Percentiles rank a stretch among this genome's conserved stretches.
Evolutionary conservation across 2,329 filamentous ascomycete genomes (phyloP).

Genomic region (Colletotrichum musicola): DNA sequence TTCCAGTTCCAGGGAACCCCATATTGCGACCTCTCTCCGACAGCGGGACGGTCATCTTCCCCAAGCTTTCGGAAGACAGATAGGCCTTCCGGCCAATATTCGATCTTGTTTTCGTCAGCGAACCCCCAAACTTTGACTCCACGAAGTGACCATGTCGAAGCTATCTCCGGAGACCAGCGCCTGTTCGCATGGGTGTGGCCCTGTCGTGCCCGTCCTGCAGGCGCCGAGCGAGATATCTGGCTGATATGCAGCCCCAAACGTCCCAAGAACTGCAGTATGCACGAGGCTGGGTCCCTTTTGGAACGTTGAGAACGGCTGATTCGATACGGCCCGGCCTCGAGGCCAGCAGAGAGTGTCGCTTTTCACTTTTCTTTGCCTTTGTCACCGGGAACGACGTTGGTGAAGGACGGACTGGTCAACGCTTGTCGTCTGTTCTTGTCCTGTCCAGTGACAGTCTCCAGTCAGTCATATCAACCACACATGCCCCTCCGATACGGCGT

Average conservation of each 20-base stretch:
- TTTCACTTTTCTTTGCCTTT: too few relatives aligned
- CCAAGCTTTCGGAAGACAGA: conserved; percentile 34
- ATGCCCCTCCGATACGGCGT: conserved; percentile 32
- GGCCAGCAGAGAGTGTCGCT: too few relatives aligned
- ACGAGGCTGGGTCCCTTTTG: conserved; percentile 16
- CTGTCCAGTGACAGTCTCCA: conserved; percentile 4
- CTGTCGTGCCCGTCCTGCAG: conserved; percentile 29
- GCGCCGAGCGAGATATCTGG: conserved; percentile 29
- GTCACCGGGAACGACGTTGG: background rate
- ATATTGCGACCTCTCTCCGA: conserved; percentile 28
- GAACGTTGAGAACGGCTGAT: conserved; percentile 1
- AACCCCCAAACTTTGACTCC: conserved; percentile 25
- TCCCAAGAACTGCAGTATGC: conserved; percentile 32
- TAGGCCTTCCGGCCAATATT: conserved; percentile 32
- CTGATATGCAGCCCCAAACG: conserved; percentile 38
- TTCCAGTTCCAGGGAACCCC: conserved; percentile 27
- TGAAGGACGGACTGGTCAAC: conserved; percentile 8
- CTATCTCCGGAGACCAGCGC: conserved; percentile 23
- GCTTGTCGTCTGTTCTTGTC: conserved; percentile 1
- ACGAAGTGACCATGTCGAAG: conserved; percentile 30
- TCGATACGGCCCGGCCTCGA: background rate
- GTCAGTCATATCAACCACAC: conserved; percentile 36
- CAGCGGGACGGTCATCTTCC: conserved; percentile 30
- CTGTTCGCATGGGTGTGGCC: conserved; percentile 27
- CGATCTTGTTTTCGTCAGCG: conserved; percentile 35